These are phyloP conservation scores for Aspergillus viridinutans DNA, from an alignment of 2,329 filamentous ascomycete species.

Conservation along the genomic window DNA sequence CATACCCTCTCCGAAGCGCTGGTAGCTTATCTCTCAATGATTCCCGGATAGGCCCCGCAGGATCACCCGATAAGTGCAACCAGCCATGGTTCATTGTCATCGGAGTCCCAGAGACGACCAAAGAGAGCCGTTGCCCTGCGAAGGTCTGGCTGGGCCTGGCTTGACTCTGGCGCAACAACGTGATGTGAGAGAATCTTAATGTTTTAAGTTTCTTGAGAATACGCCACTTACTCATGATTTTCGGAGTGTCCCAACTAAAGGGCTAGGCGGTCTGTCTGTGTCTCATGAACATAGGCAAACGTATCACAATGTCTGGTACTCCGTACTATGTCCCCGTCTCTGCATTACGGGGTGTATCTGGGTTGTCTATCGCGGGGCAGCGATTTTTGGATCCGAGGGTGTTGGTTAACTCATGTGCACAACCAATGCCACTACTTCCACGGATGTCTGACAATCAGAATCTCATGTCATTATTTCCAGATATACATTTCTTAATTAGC, in stretches of 20 bases:
- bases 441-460: no score
- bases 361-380: no score
- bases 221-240: neutral
- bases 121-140: neutral
- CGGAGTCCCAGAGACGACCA: neutral
- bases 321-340: no score
- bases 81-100: neutral
- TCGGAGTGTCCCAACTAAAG: neutral
- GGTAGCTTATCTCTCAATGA: neutral
- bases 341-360: no score
- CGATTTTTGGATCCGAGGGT: no score
- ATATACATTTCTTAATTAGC: no score
- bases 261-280: neutral
- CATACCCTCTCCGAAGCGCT: neutral
- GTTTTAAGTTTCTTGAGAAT: neutral
- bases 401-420: no score
- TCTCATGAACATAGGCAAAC: no score
- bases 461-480: no score
- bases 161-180: neutral
- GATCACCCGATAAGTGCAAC: neutral
- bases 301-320: no score
- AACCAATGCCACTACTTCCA: no score
- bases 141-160: neutral
- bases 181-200: neutral
- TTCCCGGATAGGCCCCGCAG: neutral